Evolutionary conservation across 2,329 filamentous ascomycete species (phyloP).

Genomic region (Cordyceps tenuipes): DNA sequence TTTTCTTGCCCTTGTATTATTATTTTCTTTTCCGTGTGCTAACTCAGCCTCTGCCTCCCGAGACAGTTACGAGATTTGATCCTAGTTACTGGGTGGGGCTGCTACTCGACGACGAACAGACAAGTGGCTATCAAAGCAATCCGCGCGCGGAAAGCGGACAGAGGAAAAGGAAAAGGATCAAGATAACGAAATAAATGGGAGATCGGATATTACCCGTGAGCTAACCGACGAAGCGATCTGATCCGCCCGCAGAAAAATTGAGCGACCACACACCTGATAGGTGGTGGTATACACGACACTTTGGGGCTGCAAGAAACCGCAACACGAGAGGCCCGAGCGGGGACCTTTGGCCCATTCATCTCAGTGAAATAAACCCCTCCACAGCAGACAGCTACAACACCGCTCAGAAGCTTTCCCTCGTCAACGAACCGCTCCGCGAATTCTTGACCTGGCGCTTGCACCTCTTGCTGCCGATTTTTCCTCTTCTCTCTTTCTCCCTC

Average conservation of each 20-base stretch:
- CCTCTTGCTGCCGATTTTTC: neutral
- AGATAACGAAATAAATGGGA: neutral
- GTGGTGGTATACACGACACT: neutral
- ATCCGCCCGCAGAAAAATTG: neutral
- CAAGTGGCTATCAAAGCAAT: neutral
- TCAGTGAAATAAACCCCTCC: slow-evolving; percentile 6
- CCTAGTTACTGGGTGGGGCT: neutral
- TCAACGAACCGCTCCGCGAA: neutral
- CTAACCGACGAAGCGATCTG: neutral
- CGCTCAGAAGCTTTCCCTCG: neutral
- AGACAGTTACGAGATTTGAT: neutral
- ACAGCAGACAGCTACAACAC: neutral
- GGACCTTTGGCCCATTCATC: slow-evolving; percentile 7
- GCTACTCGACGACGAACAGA: neutral
- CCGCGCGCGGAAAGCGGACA: neutral
- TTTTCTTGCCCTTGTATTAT: neutral
- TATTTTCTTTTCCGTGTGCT: neutral
- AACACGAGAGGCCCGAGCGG: slow-evolving; percentile 11
- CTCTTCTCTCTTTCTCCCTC: neutral
- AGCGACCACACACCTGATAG: neutral
- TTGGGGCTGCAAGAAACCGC: neutral
- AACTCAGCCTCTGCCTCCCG: neutral
- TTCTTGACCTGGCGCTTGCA: slow-evolving; percentile 4
- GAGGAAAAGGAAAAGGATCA: neutral
- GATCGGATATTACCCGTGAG: neutral